A percentile compares a stretch with the other conserved stretches of the same genome.
Evolutionary conservation across 2,329 filamentous ascomycete species (phyloP).

Genomic region (Monosporascus sp.): DNA sequence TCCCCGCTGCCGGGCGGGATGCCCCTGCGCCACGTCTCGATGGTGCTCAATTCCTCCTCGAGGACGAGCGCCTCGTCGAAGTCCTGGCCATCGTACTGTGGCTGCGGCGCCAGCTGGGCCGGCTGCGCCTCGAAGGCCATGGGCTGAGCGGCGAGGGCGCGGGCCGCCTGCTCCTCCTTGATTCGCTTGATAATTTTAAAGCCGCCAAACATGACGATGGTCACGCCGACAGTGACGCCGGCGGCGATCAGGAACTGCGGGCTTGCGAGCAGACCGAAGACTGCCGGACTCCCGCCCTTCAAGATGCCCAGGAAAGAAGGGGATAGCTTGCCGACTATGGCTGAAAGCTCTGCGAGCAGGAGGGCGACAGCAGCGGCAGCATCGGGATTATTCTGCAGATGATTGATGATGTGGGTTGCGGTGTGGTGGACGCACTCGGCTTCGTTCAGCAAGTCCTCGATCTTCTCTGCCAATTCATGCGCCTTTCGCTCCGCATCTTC

Average conservation of each 20-base stretch:
- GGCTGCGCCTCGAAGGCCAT: conserved; percentile 26
- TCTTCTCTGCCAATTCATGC: conserved; percentile 60
- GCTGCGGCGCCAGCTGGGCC: neutral
- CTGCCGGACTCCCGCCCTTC: conserved; percentile 76
- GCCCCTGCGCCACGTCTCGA: conserved; percentile 55
- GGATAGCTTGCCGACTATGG: conserved; percentile 75
- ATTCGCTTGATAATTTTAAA: conserved; percentile 97
- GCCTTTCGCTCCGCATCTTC: conserved; percentile 51
- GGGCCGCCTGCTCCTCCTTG: conserved; percentile 32
- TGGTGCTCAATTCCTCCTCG: conserved; percentile 53
- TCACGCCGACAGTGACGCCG: conserved; percentile 85
- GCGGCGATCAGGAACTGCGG: conserved; percentile 94
- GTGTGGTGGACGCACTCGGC: conserved; percentile 84
- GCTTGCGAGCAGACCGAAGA: conserved; percentile 79
- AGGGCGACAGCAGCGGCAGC: conserved; percentile 91
- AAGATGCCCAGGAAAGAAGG: conserved; percentile 71
- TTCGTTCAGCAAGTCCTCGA: conserved; percentile 77
- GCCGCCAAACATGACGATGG: conserved; percentile 89
- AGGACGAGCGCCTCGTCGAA: conserved; percentile 53
- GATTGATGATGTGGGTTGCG: conserved; percentile 74
- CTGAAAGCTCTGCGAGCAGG: conserved; percentile 85
- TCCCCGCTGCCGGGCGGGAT: conserved; percentile 43
- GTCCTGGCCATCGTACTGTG: conserved; percentile 14
- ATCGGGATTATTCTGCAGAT: conserved; percentile 72
- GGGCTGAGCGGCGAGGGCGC: conserved; percentile 13